Evolutionary conservation across 768 basidiomycete species (phyloP), one percentile per base, ranked within the genome.

Genomic region (Phylloporus arenicola): DNA sequence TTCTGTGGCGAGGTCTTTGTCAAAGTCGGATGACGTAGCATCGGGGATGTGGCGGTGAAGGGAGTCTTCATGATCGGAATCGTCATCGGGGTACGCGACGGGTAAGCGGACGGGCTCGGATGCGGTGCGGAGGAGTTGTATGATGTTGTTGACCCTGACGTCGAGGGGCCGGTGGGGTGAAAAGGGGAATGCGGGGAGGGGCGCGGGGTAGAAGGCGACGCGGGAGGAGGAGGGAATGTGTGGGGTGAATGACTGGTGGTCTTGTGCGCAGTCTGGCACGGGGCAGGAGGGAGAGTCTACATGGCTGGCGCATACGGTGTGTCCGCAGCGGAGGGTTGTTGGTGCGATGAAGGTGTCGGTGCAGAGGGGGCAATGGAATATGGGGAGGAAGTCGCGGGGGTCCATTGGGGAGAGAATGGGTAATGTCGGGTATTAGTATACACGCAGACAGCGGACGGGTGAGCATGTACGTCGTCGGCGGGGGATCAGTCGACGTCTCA

Each of bases 271-370:
- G 27, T 58, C 53, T 22, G 71, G 65, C 47, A 74, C 53, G 50
- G 72, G 70, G 56, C 75, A 70, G 33, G 30, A 48, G 20, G 64
- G 2, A 7, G 57, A 56, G 54, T 52, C 64, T 48, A 75, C 57
- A 62, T 89, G 88, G n/a, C 20, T 40, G 0, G 80, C 66, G 59
- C 92, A 96, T 54, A 94, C 55, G 19, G 91, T 77, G 64, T 96
- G 92, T 47, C 92, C 92, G 61, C 92, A 96, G 58, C 73, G 78
- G 35, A 95, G 82, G 9, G 74, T 78, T 31, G 78, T 70, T 3
- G 84, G 83, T 4, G 70, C 50, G 20, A 83, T 71, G 47, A 68
- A 48, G 20, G 64, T 35, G 1, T 64, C 52, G 7, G 67, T 46
- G 57, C 87, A 88, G 65, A 79, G 60, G 3, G 80, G 75, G 60